A percentile compares a stretch with the other conserved stretches of the same genome.
Evolutionary conservation across 1,284 basidiomycete genomes (phyloP).

Genomic region (Exobasidium rhododendri): DNA sequence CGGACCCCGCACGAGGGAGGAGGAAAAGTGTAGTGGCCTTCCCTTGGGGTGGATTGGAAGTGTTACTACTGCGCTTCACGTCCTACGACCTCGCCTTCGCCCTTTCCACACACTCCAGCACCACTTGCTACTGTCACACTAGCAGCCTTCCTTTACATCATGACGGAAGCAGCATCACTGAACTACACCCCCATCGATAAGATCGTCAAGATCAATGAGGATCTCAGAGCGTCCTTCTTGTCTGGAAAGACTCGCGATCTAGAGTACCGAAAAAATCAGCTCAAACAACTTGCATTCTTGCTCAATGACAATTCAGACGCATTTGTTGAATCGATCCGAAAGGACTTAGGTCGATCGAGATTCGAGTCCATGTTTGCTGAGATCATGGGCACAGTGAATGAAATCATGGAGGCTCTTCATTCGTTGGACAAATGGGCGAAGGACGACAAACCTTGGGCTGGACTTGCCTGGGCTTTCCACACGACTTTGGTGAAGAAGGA

Average conservation of each 20-base stretch:
- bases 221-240: conserved; percentile 60
- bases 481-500: conserved; percentile 52
- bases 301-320: conserved; percentile 63
- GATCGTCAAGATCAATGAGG: conserved; percentile 30
- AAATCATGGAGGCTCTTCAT: conserved; percentile 66
- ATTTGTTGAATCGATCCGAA: conserved; percentile 60
- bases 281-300: conserved; percentile 65
- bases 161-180: conserved; percentile 7
- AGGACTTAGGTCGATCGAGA: conserved; percentile 62
- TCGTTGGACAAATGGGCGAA: conserved; percentile 61
- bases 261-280: conserved; percentile 64
- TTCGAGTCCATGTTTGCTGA: conserved; percentile 55
- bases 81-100: too few species aligned
- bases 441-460: conserved; percentile 44
- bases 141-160: too few species aligned
- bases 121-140: too few species aligned
- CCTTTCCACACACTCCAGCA: too few species aligned
- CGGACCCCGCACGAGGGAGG: too few species aligned
- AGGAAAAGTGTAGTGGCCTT: too few species aligned
- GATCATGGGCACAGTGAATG: conserved; percentile 56
- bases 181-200: conserved; percentile 7
- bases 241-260: conserved; percentile 61
- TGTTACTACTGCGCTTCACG: too few species aligned
- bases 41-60: too few species aligned
- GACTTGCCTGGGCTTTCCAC: conserved; percentile 49